phyloP scores from a whole-genome alignment of 768 basidiomycete species.

The Hysterangium stoloniferum region DNA sequence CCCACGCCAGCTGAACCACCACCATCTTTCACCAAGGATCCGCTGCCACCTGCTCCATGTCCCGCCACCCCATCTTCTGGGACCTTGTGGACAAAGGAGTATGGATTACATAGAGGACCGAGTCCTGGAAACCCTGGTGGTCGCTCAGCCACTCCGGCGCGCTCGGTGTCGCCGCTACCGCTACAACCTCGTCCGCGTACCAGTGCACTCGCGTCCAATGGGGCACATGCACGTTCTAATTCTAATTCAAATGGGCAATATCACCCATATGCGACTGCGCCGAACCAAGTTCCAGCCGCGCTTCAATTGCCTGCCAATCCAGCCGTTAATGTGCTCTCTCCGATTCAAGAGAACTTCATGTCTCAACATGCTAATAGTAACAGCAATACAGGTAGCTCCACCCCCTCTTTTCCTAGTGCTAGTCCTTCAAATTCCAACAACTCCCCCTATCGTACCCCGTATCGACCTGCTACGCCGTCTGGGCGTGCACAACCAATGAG shows the following conservation, averaged over 20 bases:
- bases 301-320: conserved; percentile 27
- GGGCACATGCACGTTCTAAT: conserved; percentile 42
- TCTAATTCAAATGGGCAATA: conserved; percentile 42
- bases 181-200: conserved; percentile 35
- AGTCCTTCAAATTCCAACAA: conserved; percentile 16
- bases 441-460: conserved; percentile 50
- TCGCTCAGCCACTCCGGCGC: conserved; percentile 10
- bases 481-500: conserved; percentile 41
- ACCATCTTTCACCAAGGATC: conserved; percentile 28
- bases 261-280: conserved; percentile 27
- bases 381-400: conserved; percentile 1
- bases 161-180: conserved; percentile 34
- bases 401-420: conserved; percentile 5
- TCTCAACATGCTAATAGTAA: background rate
- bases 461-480: conserved; percentile 36
- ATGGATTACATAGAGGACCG: conserved; percentile 56
- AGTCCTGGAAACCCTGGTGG: conserved; percentile 43
- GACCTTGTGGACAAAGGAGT: conserved; percentile 20
- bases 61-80: conserved; percentile 27
- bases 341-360: conserved; percentile 7
- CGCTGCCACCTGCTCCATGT: conserved; percentile 28
- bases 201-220: conserved; percentile 25
- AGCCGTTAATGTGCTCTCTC: conserved; percentile 27
- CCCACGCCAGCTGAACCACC: conserved; percentile 48
- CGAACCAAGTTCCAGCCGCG: conserved; percentile 20